Conservation (phyloP, 192 early-diverging fungal species). For the Entomortierella parvispora region DNA sequence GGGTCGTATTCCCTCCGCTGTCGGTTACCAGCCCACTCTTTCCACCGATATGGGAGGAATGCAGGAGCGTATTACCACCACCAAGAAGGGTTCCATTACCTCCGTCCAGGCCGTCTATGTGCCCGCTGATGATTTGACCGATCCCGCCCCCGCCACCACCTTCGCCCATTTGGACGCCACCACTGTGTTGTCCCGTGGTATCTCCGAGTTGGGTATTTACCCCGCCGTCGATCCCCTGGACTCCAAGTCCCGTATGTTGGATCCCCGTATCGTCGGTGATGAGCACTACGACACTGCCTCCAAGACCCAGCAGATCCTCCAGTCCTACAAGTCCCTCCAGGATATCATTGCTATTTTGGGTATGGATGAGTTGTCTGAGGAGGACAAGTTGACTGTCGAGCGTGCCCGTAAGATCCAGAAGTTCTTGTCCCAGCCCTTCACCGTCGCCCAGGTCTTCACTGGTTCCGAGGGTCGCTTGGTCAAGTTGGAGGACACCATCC, state of each 20-base stretch:
- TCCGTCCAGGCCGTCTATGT: slow-evolving; percentile 99
- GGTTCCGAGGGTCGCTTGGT: slow-evolving; percentile 97
- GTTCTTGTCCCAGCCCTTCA: slow-evolving; percentile 99
- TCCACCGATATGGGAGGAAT: slow-evolving; percentile 99
- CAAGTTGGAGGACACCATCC: slow-evolving; percentile 90
- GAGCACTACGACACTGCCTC: slow-evolving; percentile 96
- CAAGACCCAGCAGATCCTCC: slow-evolving; percentile 94
- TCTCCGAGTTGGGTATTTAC: slow-evolving; percentile 99
- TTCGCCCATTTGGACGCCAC: slow-evolving; percentile 99
- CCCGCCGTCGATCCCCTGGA: slow-evolving; percentile 98
- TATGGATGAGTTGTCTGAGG: slow-evolving; percentile 99
- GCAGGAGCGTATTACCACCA: slow-evolving; percentile 99
- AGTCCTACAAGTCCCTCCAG: slow-evolving; percentile 99
- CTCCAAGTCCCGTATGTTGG: slow-evolving; percentile 98
- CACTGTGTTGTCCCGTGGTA: slow-evolving; percentile 98
- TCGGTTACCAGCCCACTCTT: slow-evolving; percentile 99
- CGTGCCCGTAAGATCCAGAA: slow-evolving; percentile 99
- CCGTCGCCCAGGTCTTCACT: slow-evolving; percentile 96
- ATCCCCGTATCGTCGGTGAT: slow-evolving; percentile 95
- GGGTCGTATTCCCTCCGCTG: slow-evolving; percentile 99
- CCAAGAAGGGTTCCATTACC: slow-evolving; percentile 99
- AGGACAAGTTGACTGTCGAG: slow-evolving; percentile 98
- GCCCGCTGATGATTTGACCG: slow-evolving; percentile 99
- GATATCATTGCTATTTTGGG: slow-evolving; percentile 99
- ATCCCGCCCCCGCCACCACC: slow-evolving; percentile 98